Conservation (phyloP, 140 eudicot species). For the Stevia rebaudiana region DNA sequence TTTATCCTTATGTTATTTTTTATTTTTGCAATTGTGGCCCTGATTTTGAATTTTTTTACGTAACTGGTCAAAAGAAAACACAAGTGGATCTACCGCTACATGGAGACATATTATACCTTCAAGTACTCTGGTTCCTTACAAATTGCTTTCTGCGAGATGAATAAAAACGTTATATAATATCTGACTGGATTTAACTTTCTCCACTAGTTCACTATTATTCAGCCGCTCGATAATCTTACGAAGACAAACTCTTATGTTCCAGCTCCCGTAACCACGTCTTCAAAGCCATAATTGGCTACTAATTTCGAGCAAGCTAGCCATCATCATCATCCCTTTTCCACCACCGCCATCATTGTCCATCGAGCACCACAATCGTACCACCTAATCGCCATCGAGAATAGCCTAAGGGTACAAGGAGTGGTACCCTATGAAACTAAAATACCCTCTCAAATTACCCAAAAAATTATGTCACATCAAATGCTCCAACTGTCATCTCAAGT, state of each 20-base stretch:
- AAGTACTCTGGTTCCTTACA: constrained; percentile 64
- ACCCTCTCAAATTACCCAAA: no score
- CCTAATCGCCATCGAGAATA: no score
- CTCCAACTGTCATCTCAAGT: no score
- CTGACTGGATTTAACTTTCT: constrained; percentile 66
- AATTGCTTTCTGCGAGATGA: constrained; percentile 73
- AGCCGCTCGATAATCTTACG: constrained; percentile 66
- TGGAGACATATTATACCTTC: constrained; percentile 33
- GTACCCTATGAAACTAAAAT: no score
- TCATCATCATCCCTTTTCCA: constrained; percentile 30
- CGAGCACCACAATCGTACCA: no score
- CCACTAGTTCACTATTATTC: constrained; percentile 64
- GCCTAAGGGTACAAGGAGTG: no score
- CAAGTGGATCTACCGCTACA: constrained; percentile 9
- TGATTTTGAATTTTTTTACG: no score
- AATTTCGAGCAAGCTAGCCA: constrained; percentile 28
- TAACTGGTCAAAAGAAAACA: no score
- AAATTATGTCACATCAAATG: no score
- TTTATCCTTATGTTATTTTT: no score
- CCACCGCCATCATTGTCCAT: constrained; percentile 53
- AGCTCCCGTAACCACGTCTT: constrained; percentile 56
- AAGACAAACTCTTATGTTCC: constrained; percentile 55
- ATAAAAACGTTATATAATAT: constrained; percentile 35
- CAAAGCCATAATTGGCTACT: constrained; percentile 76
- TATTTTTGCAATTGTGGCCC: no score